Percentiles rank a stretch among this genome's conserved stretches.
These are phyloP conservation scores for Candolleomyces efflorescens DNA, from an alignment of 768 basidiomycete genomes.

Conservation along the genomic window DNA sequence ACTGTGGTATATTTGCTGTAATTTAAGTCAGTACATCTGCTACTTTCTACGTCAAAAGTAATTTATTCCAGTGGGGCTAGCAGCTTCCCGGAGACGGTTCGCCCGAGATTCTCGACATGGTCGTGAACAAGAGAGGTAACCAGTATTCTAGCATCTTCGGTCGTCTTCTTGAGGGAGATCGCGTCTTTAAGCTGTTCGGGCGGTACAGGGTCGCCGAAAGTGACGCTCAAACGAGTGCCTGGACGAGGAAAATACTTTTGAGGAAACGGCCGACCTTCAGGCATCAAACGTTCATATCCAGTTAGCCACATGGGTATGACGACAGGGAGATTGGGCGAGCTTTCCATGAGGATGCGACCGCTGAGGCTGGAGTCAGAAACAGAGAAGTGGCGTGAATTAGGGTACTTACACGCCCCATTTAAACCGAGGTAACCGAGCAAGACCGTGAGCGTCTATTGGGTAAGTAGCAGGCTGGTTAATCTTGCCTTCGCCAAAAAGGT, in stretches of 20 bases:
- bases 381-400: neutral
- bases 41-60: neutral
- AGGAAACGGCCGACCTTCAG: slow-evolving; percentile 75
- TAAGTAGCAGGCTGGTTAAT: slow-evolving; percentile 71
- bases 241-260: slow-evolving; percentile 65
- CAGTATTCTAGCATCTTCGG: slow-evolving; percentile 22
- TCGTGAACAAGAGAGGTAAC: slow-evolving; percentile 52
- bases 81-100: slow-evolving; percentile 38
- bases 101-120: slow-evolving; percentile 50
- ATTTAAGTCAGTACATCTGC: neutral
- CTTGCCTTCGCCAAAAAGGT: slow-evolving; percentile 88
- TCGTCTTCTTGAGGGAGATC: neutral
- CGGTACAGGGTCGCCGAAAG: slow-evolving; percentile 75
- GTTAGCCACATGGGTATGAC: slow-evolving; percentile 94
- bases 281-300: slow-evolving; percentile 85
- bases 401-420: slow-evolving; percentile 92
- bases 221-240: slow-evolving; percentile 63
- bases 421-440: slow-evolving; percentile 62
- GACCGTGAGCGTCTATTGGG: slow-evolving; percentile 34
- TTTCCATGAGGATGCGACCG: slow-evolving; percentile 73
- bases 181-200: slow-evolving; percentile 19
- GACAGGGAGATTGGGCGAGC: slow-evolving; percentile 49
- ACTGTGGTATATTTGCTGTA: neutral
- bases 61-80: slow-evolving; percentile 6
- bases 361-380: slow-evolving; percentile 31